Base-by-base conservation (phyloP, 768 basidiomycete genomes). In the Chalciporus chontae region DNA sequence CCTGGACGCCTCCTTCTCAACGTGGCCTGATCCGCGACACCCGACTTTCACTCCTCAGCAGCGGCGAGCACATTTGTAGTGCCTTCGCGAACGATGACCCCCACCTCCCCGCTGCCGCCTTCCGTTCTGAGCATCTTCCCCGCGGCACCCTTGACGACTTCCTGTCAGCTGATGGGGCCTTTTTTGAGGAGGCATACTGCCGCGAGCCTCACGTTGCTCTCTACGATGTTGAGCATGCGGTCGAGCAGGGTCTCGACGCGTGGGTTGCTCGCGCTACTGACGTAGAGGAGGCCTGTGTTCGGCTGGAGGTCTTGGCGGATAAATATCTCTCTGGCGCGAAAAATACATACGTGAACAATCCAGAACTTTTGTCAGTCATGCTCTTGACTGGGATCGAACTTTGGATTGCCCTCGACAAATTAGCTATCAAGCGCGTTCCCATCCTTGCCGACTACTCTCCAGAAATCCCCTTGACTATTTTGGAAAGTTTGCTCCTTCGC, bases 311-410 rank as follows among this genome's bases (percentile, higher is more conserved):
- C 2, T 66, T 62, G 38, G 64, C 65, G 32, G 43, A 34, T 6
- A 21, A 51, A 8, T 69, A 73, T 38, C 51, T 54, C 7, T 50
- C 53, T 5, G 45, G 64, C 0, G 65, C 73, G 0, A 36, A 36
- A 21, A 29, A 34, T 0, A 41, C 50, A 8, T 72, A 69, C 41
- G 24, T 48, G 9, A 53, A 50, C 8, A 71, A 65, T 24, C 66
- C 71, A 14, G 74, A 77, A 47, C 51, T 64, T 32, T 27, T 54
- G 2, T 76, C 76, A 0, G 49, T 71, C 5, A 71, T 76, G 66
- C 46, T 78, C 21, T 57, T 80, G 40, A 63, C 62, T 0, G n/a
- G 32, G 6, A 26, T 63, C 0, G 72, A 76, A 26, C 64, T 71
- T 8, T 73, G 62, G 64, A 47, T 68, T 1, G 70, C 57, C 0